Base-by-base conservation (phyloP, 139 green algal genomes). In the Dunaliella primolecta region DNA sequence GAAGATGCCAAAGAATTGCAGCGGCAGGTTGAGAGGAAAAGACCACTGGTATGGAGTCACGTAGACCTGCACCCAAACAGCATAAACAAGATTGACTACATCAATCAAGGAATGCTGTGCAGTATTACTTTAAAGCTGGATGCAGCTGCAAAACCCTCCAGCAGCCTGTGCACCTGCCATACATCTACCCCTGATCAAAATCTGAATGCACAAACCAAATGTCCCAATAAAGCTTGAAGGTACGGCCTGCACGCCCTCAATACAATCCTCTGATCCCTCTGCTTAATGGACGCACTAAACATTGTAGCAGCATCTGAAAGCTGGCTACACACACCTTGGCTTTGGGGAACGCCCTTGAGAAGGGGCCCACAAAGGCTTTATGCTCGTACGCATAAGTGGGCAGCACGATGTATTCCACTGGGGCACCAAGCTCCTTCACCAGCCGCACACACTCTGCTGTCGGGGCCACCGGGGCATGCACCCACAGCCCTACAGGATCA, bases 361-460 rank as follows among this genome's bases (percentile, higher is more conserved):
- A 98, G 15, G 94, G 93, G 15, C 90, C 93, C 30, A 98, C 92
- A 84, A 97, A 98, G 21, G 95, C 88, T 90, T 98, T 98, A 91
- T 99, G 96, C 89, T 99, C 96, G 55, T 98, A 97, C 0, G 95
- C 96, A 91, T 93, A 96, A 0, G 95, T 98, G 76, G 94, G 91
- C 84, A 88, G 81, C 46, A 88, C 85, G 32, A 89, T 89, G 77
- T 86, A 86, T 36, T 89, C 86, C 30, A 98, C 95, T 2, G 89
- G 90, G 0, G 88, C 90, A 36, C 91, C 91, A 57, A 98, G 83
- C 88, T 96, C 92, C 83, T 89, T 88, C 1, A 96, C 35, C 85
- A 95, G 87, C 15, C 89, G 83, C 70, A 95, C 80, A 81, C 92
- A 95, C 86, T 93, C 89, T 23, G 89, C 64, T 0, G 96, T 98